Conservation (phyloP, 768 basidiomycete genomes). For the Strobilomyces confusus region DNA sequence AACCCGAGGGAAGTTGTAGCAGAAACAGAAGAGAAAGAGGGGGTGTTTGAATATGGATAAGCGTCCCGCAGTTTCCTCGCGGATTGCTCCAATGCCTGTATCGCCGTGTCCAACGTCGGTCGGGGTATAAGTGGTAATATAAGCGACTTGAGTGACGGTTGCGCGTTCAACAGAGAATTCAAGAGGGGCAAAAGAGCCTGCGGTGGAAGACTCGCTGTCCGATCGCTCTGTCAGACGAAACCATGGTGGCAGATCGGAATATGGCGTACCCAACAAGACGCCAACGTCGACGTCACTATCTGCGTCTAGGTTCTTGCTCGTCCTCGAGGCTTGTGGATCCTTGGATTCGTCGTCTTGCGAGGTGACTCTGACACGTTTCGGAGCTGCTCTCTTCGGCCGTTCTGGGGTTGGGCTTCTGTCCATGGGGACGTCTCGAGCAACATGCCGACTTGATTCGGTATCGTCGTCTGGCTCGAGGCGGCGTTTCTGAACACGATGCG, state of each 20-base stretch:
- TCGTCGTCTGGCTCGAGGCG: conserved; percentile 71
- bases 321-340: conserved; percentile 44
- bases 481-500: conserved; percentile 54
- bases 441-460: conserved; percentile 35
- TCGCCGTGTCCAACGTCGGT: conserved; percentile 74
- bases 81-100: conserved; percentile 62
- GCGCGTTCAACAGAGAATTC: conserved; percentile 58
- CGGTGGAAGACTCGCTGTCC: conserved; percentile 70
- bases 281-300: conserved; percentile 65
- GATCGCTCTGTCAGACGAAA: conserved; percentile 9
- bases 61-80: conserved; percentile 75
- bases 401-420: conserved; percentile 85
- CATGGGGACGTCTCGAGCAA: conserved; percentile 64
- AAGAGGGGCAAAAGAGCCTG: conserved; percentile 74
- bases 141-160: conserved; percentile 67
- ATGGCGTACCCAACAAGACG: conserved; percentile 65
- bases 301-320: conserved; percentile 38
- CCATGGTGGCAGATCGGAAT: neutral
- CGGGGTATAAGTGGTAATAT: conserved; percentile 78
- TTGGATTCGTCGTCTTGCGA: conserved; percentile 30
- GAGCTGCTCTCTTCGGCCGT: conserved; percentile 62
- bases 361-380: conserved; percentile 52
- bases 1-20: conserved; percentile 34
- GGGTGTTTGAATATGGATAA: conserved; percentile 70
- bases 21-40: conserved; percentile 29